A percentile compares a stretch with the other conserved stretches of the same genome.
phyloP scores from a whole-genome alignment of 139 green algal genomes.

The Coccomyxa sp. region DNA sequence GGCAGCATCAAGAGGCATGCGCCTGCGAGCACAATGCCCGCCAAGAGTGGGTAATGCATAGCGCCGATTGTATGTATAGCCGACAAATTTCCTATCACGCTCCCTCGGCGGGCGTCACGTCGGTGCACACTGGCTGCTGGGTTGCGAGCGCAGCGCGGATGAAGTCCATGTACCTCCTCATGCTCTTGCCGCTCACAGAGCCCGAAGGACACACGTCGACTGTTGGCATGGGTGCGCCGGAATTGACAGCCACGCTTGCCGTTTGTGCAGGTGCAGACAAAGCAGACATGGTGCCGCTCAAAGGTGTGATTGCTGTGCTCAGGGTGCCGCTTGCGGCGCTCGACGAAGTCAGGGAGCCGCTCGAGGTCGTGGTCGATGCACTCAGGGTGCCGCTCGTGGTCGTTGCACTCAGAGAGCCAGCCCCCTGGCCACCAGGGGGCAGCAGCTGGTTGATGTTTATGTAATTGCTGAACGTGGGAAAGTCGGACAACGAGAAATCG shows the following conservation, averaged over 20 bases:
- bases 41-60: conserved; percentile 1
- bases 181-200: neutral
- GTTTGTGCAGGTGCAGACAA: neutral
- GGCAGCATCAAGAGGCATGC: neutral
- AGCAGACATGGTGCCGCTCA: neutral
- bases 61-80: neutral
- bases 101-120: neutral
- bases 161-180: neutral
- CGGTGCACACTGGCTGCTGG: neutral
- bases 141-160: neutral
- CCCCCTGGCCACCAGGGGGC: neutral
- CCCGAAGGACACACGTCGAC: neutral
- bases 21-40: neutral
- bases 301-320: neutral
- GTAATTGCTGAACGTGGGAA: conserved; percentile 1
- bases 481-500: neutral
- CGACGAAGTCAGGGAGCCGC: neutral
- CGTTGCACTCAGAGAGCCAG: neutral
- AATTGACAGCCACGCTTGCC: neutral
- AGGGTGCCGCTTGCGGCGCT: neutral
- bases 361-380: neutral
- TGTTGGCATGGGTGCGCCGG: neutral
- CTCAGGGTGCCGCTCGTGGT: neutral
- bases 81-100: neutral
- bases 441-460: neutral